Percentiles rank a stretch among this genome's conserved stretches.
These are phyloP conservation scores for Globisporangium iwayamae DNA, from an alignment of 352 stramenopile genomes.

Conservation along the genomic window DNA sequence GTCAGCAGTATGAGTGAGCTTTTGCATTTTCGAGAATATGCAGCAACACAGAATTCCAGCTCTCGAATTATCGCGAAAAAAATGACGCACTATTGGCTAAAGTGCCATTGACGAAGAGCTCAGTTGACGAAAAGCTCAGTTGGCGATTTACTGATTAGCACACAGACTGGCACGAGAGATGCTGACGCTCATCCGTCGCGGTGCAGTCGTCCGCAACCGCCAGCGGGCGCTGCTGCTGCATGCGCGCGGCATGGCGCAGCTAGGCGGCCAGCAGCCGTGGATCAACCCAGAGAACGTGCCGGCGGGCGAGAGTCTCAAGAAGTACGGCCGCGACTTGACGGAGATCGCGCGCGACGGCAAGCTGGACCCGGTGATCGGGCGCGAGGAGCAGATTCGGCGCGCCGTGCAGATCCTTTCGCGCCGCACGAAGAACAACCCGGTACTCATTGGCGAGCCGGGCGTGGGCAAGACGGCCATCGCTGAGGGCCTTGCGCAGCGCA, in stretches of 20 bases:
- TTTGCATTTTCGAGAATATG: too few relatives aligned
- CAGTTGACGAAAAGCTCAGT: not conserved
- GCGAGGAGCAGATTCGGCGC: constrained; percentile 96
- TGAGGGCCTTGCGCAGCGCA: constrained; percentile 94
- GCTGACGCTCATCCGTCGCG: not conserved
- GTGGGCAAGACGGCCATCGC: constrained; percentile 96
- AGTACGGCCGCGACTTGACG: constrained; percentile 96
- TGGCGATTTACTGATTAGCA: not conserved
- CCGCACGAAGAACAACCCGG: constrained; percentile 98
- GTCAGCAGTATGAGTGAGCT: too few relatives aligned
- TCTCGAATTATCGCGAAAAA: too few relatives aligned
- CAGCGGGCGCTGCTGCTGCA: not conserved
- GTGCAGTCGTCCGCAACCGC: not conserved
- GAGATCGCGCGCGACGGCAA: constrained; percentile 91
- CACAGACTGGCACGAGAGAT: not conserved
- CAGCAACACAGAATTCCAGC: too few relatives aligned
- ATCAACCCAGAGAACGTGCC: constrained; percentile 82
- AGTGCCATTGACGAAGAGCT: too few relatives aligned
- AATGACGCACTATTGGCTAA: too few relatives aligned
- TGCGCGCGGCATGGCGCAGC: not conserved
- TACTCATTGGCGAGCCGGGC: constrained; percentile 95
- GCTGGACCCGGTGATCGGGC: constrained; percentile 97
- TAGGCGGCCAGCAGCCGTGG: constrained; percentile 39
- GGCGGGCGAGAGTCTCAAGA: constrained; percentile 82
- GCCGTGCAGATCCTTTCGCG: constrained; percentile 95